Evolutionary conservation across 176 grass and related monocot genomes (phyloP), one percentile per base, ranked within the genome.

Genomic region (Echinochloa phyllopogon): DNA sequence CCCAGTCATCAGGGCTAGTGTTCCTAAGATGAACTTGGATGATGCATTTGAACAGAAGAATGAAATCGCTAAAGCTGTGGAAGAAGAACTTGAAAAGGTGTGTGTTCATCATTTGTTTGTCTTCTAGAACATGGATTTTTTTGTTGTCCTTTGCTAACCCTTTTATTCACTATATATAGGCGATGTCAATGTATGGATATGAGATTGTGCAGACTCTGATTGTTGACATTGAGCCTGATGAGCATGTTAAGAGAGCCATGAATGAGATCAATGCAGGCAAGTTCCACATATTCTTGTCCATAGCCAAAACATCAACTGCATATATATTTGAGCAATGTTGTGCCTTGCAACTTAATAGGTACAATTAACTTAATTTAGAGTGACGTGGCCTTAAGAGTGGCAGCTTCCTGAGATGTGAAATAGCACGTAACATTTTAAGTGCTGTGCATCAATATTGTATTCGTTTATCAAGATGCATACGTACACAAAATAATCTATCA

Each of bases 201-300:
- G 87, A 92, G 85, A 97, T 97, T 71, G 94, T 97, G 72, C 94
- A 97, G 74, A 97, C 94, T 7, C 82, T 97, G 14, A 97, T 97
- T 71, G 89, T 94, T 57, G 92, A 97, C 77, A 94, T 97, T 47
- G 94, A 94, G 72, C 94, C 94, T 11, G 94, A 97, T 78, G 89
- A 82, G 41, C 85, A 88, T 71, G 94, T 97, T 41, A 97, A 97
- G 76, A 83, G 85, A 82, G 94, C 94, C 13, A 97, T 97, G 94
- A 97, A 97, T 84, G 94, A 97, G 83, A 97, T 97, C 57, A 97
- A 97, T 56, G 89, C 92, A 90, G 94, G 94, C 64, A 86, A 84
- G 85, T 88, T 75, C 41, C 50, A 42, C 33, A 67, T 10, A 13
- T 36, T 77, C 65, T 83, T 23, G 14, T 64, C 14, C 51, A 49